Conservation (phyloP, 192 early-diverging fungal species). For the Backusella morwellensis region DNA sequence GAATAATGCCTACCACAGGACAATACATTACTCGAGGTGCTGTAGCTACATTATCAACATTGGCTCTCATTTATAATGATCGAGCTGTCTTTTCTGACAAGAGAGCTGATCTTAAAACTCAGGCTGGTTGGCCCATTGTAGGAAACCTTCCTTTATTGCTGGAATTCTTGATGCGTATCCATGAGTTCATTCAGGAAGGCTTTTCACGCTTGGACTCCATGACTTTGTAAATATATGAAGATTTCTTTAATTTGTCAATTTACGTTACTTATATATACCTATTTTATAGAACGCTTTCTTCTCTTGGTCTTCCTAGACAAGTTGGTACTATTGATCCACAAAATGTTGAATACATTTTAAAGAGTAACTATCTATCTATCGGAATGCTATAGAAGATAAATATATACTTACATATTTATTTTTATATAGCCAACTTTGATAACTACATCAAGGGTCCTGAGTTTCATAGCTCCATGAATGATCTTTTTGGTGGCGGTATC, state of each 20-base stretch:
- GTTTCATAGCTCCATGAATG: conserved; percentile 40
- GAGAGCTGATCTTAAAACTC: neutral
- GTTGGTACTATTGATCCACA: conserved; percentile 22
- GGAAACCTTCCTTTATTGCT: neutral
- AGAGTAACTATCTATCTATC: conserved; percentile 1
- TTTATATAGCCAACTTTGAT: conserved; percentile 23
- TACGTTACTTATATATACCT: neutral
- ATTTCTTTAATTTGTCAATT: neutral
- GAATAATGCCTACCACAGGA: neutral
- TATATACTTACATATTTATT: neutral
- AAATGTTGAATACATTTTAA: conserved; percentile 26
- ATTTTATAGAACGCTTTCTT: neutral
- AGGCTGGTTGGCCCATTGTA: conserved; percentile 11
- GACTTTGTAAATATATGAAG: neutral
- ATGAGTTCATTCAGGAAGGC: neutral
- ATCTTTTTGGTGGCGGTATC: conserved; percentile 63
- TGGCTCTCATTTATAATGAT: conserved; percentile 13
- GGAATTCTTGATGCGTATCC: neutral
- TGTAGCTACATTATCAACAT: neutral
- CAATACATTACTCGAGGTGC: neutral
- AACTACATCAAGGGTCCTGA: conserved; percentile 39
- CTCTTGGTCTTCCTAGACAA: neutral
- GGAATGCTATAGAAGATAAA: neutral
- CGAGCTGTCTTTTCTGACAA: conserved; percentile 18
- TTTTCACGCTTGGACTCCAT: neutral